These are phyloP conservation scores for Lumnitzera racemosa DNA, from an alignment of 345 rosid species.

Conservation along the genomic window DNA sequence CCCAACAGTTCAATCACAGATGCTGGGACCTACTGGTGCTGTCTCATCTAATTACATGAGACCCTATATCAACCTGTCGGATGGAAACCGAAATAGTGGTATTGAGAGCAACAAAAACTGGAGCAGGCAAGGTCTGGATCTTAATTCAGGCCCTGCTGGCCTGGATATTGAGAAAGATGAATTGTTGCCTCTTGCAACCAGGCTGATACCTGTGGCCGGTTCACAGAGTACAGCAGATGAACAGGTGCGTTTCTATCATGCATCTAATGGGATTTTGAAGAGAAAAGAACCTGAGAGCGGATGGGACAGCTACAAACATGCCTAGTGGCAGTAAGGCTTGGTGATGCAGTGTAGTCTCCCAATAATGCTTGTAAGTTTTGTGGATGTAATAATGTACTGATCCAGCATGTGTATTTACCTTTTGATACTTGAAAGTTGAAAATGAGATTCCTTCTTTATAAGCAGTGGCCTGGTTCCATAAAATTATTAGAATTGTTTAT, in stretches of 20 bases:
- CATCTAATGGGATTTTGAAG: slow-evolving; percentile 45
- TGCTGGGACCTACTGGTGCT: slow-evolving; percentile 41
- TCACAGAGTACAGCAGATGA: slow-evolving; percentile 51
- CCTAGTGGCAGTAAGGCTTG: slow-evolving; percentile 51
- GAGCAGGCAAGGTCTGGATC: slow-evolving; percentile 60
- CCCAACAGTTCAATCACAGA: slow-evolving; percentile 52
- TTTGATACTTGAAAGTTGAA: too few relatives aligned
- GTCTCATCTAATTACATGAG: slow-evolving; percentile 43
- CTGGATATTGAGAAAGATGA: slow-evolving; percentile 58
- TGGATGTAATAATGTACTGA: slow-evolving; percentile 12
- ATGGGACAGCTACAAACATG: slow-evolving; percentile 62
- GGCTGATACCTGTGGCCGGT: slow-evolving; percentile 41
- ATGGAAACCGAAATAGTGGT: slow-evolving; percentile 28
- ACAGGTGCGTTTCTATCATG: slow-evolving; percentile 53
- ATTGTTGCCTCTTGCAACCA: slow-evolving; percentile 22
- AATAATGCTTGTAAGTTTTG: slow-evolving; percentile 22
- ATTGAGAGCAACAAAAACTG: slow-evolving; percentile 42
- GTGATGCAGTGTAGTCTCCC: slow-evolving; percentile 14
- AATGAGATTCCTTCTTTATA: too few relatives aligned
- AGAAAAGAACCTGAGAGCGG: slow-evolving; percentile 85
- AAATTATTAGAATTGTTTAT: too few relatives aligned
- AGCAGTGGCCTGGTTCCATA: too few relatives aligned
- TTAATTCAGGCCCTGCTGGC: slow-evolving; percentile 73
- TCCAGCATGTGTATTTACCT: not conserved
- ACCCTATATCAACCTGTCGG: slow-evolving; percentile 55